A percentile compares a stretch with the other conserved stretches of the same genome.
Evolutionary conservation across 2,329 filamentous ascomycete genomes (phyloP).

Genomic region (Chrysoporthe austroafricana): DNA sequence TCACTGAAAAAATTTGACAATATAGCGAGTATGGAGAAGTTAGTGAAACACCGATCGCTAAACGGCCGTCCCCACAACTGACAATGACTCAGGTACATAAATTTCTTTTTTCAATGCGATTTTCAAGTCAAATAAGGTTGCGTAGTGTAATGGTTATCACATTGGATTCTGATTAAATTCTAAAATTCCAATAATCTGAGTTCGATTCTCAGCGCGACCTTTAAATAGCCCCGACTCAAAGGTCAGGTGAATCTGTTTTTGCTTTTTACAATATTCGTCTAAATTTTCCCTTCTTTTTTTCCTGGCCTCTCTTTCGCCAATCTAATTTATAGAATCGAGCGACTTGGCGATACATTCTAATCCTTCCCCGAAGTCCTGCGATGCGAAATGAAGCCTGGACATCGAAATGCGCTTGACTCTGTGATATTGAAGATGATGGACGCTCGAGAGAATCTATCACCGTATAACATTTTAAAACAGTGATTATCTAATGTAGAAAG

Average conservation of each 20-base stretch:
- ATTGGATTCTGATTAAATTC: conserved; percentile 25
- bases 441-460: no score
- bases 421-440: no score
- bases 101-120: not conserved
- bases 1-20: not conserved
- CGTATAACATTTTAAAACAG: no score
- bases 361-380: no score
- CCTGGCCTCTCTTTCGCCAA: no score
- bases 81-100: conserved; percentile 7
- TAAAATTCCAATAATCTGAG: conserved; percentile 20
- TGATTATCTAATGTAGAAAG: no score
- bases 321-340: no score
- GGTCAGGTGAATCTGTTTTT: not conserved
- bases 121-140: conserved; percentile 1
- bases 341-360: no score
- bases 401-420: no score
- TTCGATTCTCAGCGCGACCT: conserved; percentile 24
- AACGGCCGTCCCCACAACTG: not conserved
- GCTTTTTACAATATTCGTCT: conserved; percentile 36
- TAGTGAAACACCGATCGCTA: not conserved
- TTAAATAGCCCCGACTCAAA: not conserved
- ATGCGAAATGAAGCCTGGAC: no score
- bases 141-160: conserved; percentile 29
- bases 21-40: not conserved
- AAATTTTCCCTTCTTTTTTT: no score